These are phyloP conservation scores for Lasiosphaeriaceae sp. DNA, from an alignment of 495 filamentous ascomycete genomes.

Conservation along the genomic window DNA sequence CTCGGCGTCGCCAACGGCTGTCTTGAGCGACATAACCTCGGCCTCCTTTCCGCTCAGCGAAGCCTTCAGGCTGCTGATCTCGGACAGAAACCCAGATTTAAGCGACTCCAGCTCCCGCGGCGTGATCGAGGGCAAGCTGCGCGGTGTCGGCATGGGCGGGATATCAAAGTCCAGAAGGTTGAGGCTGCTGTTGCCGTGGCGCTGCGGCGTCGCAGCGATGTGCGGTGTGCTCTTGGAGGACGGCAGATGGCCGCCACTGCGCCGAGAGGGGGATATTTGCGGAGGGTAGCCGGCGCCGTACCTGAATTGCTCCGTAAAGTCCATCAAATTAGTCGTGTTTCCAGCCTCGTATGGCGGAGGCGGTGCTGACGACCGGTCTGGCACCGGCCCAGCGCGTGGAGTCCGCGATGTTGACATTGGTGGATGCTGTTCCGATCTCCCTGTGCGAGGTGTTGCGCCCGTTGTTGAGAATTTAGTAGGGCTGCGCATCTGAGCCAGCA, in stretches of 20 bases:
- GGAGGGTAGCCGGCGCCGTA: constrained; percentile 35
- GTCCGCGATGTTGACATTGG: constrained; percentile 52
- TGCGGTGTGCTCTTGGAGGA: constrained; percentile 19
- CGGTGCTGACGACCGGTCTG: constrained; percentile 25
- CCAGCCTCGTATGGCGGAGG: constrained; percentile 27
- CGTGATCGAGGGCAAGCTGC: constrained; percentile 85
- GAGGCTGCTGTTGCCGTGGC: constrained; percentile 25
- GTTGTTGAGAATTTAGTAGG: constrained; percentile 41
- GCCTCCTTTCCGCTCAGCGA: constrained; percentile 87
- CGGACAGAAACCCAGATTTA: constrained; percentile 82
- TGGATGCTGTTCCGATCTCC: constrained; percentile 10
- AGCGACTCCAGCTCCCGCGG: constrained; percentile 87
- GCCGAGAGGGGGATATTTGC: constrained; percentile 25
- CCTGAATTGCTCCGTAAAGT: constrained; percentile 77
- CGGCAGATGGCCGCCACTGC: constrained; percentile 18
- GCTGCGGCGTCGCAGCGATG: constrained; percentile 34
- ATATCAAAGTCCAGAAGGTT: constrained; percentile 92
- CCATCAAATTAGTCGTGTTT: constrained; percentile 72
- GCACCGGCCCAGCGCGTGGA: constrained; percentile 40
- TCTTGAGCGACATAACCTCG: constrained; percentile 78
- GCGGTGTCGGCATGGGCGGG: constrained; percentile 81
- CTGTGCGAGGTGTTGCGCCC: constrained; percentile 24
- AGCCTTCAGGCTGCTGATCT: constrained; percentile 86
- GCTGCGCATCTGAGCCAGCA: constrained; percentile 63
- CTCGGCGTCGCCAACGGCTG: constrained; percentile 83